Base-by-base conservation (phyloP, 768 basidiomycete genomes). In the Clitopilus passeckerianus region DNA sequence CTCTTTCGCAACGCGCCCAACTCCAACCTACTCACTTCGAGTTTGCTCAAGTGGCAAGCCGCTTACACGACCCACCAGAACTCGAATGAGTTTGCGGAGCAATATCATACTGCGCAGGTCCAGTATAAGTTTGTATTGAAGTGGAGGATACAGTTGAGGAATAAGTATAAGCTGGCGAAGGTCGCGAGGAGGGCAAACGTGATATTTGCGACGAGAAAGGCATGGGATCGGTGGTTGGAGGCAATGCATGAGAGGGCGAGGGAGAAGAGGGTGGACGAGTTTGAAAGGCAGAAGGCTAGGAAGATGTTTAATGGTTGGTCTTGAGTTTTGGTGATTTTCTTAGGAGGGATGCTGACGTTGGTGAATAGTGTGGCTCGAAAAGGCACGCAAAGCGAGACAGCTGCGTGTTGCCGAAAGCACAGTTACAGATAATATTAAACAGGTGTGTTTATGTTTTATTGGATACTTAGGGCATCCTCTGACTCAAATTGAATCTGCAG, bases 71-170 rank as follows among this genome's bases (percentile, higher is more conserved):
- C 76, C 2, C 80, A 81, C 66, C 77, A 75, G 59, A 84, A 82
- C 59, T 76, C 80, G 2, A 66, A 71, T 14, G 59, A 71, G 0
- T 79, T 81, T 54, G 86, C 86, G 14, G 70, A 75, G 10, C 79
- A 80, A 57, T 83, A 81, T 65, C 74, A 85, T 63, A 69, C 75
- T 14, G 63, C 66, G 1, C 75, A 74, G 59, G 60, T 84, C 7
- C 68, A 70, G 8, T 78, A 73, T 57, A 74, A 70, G 56, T 67
- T 71, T 57, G 72, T 89, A 14, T 66, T 81, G 5, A 65, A 61
- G 16, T 91, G 90, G 90, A 80, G 86, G 18, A 65, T 83, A 18
- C 72, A 74, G 37, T 71, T 88, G 55, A 79, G 84, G 16, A 70
- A 73, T 15, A 78, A 79, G 58, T 61, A 84, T 41, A 81, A 80